Base-by-base conservation (phyloP, 2,329 filamentous ascomycete species). In the Pezicula carpinea region DNA sequence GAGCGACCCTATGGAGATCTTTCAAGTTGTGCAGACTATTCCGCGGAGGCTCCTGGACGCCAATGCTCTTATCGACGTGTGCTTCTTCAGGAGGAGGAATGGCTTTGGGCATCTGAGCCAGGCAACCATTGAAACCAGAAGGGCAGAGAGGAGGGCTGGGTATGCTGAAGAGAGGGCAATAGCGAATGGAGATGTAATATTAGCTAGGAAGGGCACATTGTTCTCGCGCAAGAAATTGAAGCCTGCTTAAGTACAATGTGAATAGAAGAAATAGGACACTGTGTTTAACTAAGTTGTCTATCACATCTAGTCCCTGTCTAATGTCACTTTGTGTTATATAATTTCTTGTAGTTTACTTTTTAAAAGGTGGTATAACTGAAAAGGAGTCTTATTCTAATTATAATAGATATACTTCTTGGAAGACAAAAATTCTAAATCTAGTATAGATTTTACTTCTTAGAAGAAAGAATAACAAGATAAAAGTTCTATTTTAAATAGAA, bases 1-100 rank as follows among this genome's bases (percentile, higher is more conserved):
- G 10, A 77, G 75, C 14, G 91, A 96, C 60, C 88, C 90, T 1
- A 95, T 95, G 83, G 92, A 97, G 69, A 89, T 96, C 59, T 96
- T 96, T 66, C 89, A 95, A 62, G 83, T 95, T 3, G 90, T 97
- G 22, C 92, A 97, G 70, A 83, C 83, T 2, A 82, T 95, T 23
- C 92, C 92, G 1, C 79, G 92, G 44, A 79, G 79, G 45, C 77
- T 96, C 59, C 67, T 96, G 17, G 89, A 97, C 65, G 85, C 86
- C 46, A 96, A 95, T 58, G 71, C 72, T 2, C 71, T 97, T 13
- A 80, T 96, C 71, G 89, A 95, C 54, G 78, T 87, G 7, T 95
- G 87, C 54, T 40, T 40, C 91, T 64, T 93, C 64, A 82, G 83
- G 55, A 81, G 88, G 35, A 80, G 85, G 40, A 87, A 90, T 60